Evolutionary conservation across 106 monocot genomes (phyloP).

Genomic region (Phalaenopsis aphrodite): DNA sequence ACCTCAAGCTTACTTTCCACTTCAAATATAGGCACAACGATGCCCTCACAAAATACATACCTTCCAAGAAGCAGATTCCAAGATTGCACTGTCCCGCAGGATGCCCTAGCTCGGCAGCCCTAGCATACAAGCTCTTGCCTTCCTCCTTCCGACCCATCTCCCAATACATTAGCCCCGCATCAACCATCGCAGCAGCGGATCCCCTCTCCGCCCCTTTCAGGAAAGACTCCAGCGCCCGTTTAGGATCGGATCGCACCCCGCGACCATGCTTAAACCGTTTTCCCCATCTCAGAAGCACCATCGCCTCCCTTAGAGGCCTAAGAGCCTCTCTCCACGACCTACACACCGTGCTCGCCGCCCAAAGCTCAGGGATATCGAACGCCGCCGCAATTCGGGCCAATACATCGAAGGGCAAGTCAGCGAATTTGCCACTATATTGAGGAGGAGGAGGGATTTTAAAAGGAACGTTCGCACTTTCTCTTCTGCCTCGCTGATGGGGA

Average conservation of each 20-base stretch:
- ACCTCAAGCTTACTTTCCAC: not conserved
- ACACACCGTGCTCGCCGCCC: conserved; percentile 39
- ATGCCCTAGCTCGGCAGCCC: conserved; percentile 54
- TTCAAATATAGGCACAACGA: not conserved
- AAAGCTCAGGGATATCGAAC: conserved; percentile 35
- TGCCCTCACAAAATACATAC: conserved; percentile 12
- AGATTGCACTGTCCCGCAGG: conserved; percentile 49
- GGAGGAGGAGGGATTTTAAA: not conserved
- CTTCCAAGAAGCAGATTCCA: conserved; percentile 53
- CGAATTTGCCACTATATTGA: conserved; percentile 11
- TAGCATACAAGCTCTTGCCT: conserved; percentile 29
- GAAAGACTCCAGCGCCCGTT: conserved; percentile 41
- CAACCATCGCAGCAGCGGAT: conserved; percentile 62
- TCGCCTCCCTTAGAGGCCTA: conserved; percentile 48
- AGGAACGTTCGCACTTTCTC: not conserved
- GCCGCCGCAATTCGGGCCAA: conserved; percentile 32
- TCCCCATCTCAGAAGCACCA: conserved; percentile 45
- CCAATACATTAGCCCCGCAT: conserved; percentile 65
- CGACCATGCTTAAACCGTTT: conserved; percentile 48
- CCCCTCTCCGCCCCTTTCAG: conserved; percentile 37
- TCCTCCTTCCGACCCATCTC: conserved; percentile 65
- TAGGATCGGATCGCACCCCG: conserved; percentile 10
- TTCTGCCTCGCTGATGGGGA: not conserved
- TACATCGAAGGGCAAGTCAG: conserved; percentile 35
- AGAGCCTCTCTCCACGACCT: conserved; percentile 43